phyloP scores from a whole-genome alignment of 495 filamentous ascomycete genomes.

The Pyrenula aspistea region DNA sequence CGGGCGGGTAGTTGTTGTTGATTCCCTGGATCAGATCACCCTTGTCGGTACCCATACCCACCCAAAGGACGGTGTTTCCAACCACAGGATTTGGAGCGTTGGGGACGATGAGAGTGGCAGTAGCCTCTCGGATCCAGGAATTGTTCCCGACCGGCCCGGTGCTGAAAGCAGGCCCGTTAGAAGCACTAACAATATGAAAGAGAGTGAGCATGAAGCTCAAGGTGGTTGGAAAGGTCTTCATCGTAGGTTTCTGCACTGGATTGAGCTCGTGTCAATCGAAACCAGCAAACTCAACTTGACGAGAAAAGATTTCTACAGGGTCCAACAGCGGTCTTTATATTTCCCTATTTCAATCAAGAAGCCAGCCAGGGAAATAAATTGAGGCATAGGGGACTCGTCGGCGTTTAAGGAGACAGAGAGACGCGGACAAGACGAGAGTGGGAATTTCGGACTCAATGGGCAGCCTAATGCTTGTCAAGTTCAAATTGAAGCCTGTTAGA shows the following conservation, averaged over 20 bases:
- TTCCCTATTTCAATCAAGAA: background rate
- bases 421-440: background rate
- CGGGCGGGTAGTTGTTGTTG: constrained; percentile 15
- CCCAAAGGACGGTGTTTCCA: constrained; percentile 20
- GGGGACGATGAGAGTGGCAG: constrained; percentile 23
- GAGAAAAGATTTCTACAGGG: background rate
- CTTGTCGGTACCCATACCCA: constrained; percentile 25
- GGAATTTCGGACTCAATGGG: background rate
- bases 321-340: background rate
- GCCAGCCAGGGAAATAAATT: background rate
- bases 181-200: constrained; percentile 4
- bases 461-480: background rate
- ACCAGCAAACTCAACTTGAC: background rate
- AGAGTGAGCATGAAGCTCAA: background rate
- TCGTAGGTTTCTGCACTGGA: background rate
- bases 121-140: constrained; percentile 24
- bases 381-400: background rate
- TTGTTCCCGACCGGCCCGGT: constrained; percentile 21
- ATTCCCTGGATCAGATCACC: constrained; percentile 27
- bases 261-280: background rate
- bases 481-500: background rate
- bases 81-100: constrained; percentile 14
- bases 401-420: background rate
- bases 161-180: constrained; percentile 21
- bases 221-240: background rate